Base-by-base conservation (phyloP, 2,329 filamentous ascomycete genomes). In the Xylariales sp. region DNA sequence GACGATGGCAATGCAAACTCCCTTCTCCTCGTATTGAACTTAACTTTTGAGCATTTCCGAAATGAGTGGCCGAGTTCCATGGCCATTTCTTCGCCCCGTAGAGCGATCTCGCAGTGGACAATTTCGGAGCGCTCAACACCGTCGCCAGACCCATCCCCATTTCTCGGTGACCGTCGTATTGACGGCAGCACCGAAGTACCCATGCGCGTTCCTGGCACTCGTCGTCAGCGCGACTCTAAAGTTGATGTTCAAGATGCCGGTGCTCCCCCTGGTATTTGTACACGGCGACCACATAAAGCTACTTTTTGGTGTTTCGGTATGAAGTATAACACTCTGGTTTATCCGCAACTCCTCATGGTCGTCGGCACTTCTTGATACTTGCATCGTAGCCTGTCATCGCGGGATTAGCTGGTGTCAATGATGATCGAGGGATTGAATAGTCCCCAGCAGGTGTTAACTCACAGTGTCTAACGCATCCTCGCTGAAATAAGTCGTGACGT, bases 241-340 rank as follows among this genome's bases (percentile, higher is more conserved):
- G 14, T 37, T 37, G 22, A 37, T 16, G 15, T 37, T 37, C 12
- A 37, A 14, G 27, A 37, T n/a, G 5, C 34, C 34, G 12, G 20
- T 10, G 20, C 15, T 14, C 10, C 4, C 34, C 14, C 18, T 20
- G 9, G 34, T n/a, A 25, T 24, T 21, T 2, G 19, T 37, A 18
- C 34, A 37, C 6, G 34, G 20, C 15, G 34, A 37, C 34, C 34
- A 37, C 5, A 37, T 15, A 6, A 25, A n/a, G 21, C 5, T 27
- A 12, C 12, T 21, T n/a, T 6, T n/a, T 14, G 34, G 34, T 14
- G 27, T 16, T 7, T 21, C 10, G 11, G 22, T 15, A 37, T 37
- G 34, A 12, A 37, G 7, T 14, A 14, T 16, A 18, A 27, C 19
- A 11, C 27, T 5, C 22, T 18, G 6, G 12, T 37, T 21, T 6